Percentiles rank a stretch among this genome's conserved stretches.
Conservation (phyloP, 2,329 filamentous ascomycete species). For the Meredithiella fracta region DNA sequence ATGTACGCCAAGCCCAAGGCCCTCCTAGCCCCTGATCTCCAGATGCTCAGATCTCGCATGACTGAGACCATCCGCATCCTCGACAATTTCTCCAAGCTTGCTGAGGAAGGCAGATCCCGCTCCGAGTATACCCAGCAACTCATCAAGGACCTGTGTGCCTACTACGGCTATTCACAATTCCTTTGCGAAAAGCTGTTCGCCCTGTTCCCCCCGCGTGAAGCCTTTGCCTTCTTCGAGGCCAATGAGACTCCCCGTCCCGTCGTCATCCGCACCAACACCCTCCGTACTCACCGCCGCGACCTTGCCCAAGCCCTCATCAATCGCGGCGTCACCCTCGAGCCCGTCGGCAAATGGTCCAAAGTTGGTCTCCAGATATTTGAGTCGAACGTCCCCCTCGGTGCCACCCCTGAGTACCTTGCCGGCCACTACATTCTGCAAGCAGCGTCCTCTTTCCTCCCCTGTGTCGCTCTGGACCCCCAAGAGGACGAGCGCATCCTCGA, state of each 20-base stretch:
- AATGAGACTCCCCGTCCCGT: constrained; percentile 90
- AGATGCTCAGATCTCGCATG: constrained; percentile 73
- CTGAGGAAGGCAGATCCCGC: constrained; percentile 64
- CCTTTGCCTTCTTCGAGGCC: constrained; percentile 95
- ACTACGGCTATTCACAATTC: constrained; percentile 91
- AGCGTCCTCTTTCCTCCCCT: constrained; percentile 87
- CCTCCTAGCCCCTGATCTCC: constrained; percentile 71
- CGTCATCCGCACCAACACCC: constrained; percentile 91
- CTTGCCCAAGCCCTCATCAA: constrained; percentile 90
- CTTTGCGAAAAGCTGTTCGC: constrained; percentile 92
- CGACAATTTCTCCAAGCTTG: constrained; percentile 70
- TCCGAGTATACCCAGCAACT: constrained; percentile 78
- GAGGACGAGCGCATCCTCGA: constrained; percentile 83
- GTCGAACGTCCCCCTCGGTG: constrained; percentile 67
- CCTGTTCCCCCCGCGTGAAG: constrained; percentile 82
- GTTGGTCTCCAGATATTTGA: constrained; percentile 95
- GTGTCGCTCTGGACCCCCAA: constrained; percentile 92
- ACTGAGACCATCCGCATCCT: constrained; percentile 86
- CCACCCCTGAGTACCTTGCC: constrained; percentile 91
- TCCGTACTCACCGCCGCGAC: constrained; percentile 59
- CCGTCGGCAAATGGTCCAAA: constrained; percentile 97
- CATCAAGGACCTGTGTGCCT: constrained; percentile 80
- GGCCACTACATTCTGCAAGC: constrained; percentile 97
- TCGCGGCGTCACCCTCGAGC: constrained; percentile 87
- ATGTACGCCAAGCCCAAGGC: constrained; percentile 41